A percentile compares a stretch with the other conserved stretches of the same genome.
These are phyloP conservation scores for Acacia acuminata DNA, from an alignment of 306 rosid species.

Conservation along the genomic window DNA sequence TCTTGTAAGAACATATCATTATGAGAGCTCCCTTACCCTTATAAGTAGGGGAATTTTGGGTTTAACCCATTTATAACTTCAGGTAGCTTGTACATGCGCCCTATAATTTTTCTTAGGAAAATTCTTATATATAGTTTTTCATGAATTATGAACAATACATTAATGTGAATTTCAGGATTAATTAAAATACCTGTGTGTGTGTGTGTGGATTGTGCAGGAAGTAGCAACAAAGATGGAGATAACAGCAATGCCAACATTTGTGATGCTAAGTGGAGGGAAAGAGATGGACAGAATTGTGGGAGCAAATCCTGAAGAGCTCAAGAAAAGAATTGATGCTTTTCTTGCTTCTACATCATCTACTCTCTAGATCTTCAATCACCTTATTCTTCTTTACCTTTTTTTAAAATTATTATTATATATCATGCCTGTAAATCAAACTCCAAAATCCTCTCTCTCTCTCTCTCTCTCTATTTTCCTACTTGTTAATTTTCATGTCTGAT, in stretches of 20 bases:
- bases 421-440: neutral
- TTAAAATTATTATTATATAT: neutral
- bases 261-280: constrained; percentile 45
- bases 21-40: too few relatives aligned
- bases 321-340: constrained; percentile 32
- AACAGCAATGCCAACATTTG: constrained; percentile 50
- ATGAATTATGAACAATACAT: too few relatives aligned
- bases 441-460: neutral
- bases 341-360: neutral
- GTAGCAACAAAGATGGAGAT: constrained; percentile 50
- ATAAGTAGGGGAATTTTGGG: too few relatives aligned
- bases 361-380: neutral
- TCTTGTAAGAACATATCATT: too few relatives aligned
- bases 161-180: neutral
- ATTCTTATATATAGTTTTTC: too few relatives aligned
- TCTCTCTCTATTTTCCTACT: too few relatives aligned
- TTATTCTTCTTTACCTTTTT: neutral
- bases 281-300: constrained; percentile 40
- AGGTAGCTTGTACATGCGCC: too few relatives aligned
- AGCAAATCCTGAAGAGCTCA: constrained; percentile 47
- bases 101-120: too few relatives aligned
- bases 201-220: constrained; percentile 26
- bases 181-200: neutral
- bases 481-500: neutral
- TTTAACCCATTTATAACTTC: too few relatives aligned